Conservation (phyloP, 257 asterid species). For the Scutellaria galericulata region DNA sequence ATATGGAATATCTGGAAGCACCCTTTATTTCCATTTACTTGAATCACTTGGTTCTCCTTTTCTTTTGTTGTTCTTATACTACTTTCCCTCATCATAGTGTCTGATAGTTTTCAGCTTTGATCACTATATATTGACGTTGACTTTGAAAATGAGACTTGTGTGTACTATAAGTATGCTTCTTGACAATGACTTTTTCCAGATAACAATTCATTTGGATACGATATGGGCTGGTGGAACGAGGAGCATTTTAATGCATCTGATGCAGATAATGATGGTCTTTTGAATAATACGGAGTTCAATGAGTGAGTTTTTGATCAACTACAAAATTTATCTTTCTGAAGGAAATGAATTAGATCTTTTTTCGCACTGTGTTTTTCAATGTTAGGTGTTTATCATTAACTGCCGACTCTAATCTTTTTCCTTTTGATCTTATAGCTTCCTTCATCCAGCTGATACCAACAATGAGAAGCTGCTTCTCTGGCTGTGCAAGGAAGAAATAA, state of each 20-base stretch:
- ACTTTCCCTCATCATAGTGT: neutral
- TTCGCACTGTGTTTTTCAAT: conserved; percentile 12
- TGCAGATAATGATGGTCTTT: conserved; percentile 76
- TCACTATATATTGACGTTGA: neutral
- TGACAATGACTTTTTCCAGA: conserved; percentile 46
- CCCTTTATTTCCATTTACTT: neutral
- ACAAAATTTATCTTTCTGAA: conserved; percentile 2
- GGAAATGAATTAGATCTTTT: conserved; percentile 9
- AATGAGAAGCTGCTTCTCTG: conserved; percentile 73
- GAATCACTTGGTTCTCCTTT: neutral
- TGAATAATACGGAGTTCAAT: conserved; percentile 83
- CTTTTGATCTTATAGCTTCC: conserved; percentile 58
- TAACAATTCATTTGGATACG: conserved; percentile 64
- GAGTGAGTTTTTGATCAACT: conserved; percentile 64
- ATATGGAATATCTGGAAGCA: neutral
- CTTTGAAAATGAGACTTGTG: neutral
- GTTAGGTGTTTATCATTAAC: conserved; percentile 19
- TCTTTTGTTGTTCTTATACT: neutral
- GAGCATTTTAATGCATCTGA: conserved; percentile 96
- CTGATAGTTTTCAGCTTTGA: conserved; percentile 2
- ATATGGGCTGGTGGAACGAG: conserved; percentile 98
- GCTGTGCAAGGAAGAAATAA: conserved; percentile 94
- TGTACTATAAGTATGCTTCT: conserved; percentile 14
- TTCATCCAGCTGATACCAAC: conserved; percentile 92
- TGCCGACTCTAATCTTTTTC: conserved; percentile 19